Evolutionary conservation across 2,329 filamentous ascomycete species (phyloP).

Genomic region (Fusarium napiforme): DNA sequence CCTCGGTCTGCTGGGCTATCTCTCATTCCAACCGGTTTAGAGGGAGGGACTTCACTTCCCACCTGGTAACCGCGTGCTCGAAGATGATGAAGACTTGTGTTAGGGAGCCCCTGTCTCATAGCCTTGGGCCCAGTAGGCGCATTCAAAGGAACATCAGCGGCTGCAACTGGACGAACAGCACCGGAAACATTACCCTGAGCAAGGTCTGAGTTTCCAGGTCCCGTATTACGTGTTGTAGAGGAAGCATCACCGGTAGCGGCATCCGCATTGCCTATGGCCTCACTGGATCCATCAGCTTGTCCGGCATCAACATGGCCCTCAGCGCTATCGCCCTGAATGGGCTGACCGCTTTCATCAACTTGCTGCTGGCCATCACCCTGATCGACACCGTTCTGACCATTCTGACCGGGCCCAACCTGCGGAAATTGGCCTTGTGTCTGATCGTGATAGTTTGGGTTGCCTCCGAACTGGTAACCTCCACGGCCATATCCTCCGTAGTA

Average conservation of each 20-base stretch:
- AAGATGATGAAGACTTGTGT: conserved; percentile 78
- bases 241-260: conserved; percentile 29
- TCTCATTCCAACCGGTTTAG: conserved; percentile 28
- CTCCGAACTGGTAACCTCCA: conserved; percentile 63
- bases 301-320: conserved; percentile 34
- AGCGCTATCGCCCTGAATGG: conserved; percentile 42
- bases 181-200: conserved; percentile 38
- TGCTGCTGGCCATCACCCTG: conserved; percentile 42
- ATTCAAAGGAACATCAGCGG: conserved; percentile 64
- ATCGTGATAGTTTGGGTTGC: conserved; percentile 52
- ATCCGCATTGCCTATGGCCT: conserved; percentile 47
- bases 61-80: conserved; percentile 64
- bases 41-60: conserved; percentile 51
- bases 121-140: conserved; percentile 94
- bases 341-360: conserved; percentile 55
- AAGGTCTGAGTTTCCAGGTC: conserved; percentile 15
- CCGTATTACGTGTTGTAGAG: conserved; percentile 36
- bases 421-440: conserved; percentile 49
- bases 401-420: conserved; percentile 43
- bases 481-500: conserved; percentile 67
- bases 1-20: conserved; percentile 37
- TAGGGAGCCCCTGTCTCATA: conserved; percentile 88
- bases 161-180: conserved; percentile 49
- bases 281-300: conserved; percentile 42
- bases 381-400: conserved; percentile 37